Evolutionary conservation across 1,284 basidiomycete species (phyloP).

Genomic region (Peniophora sp.): DNA sequence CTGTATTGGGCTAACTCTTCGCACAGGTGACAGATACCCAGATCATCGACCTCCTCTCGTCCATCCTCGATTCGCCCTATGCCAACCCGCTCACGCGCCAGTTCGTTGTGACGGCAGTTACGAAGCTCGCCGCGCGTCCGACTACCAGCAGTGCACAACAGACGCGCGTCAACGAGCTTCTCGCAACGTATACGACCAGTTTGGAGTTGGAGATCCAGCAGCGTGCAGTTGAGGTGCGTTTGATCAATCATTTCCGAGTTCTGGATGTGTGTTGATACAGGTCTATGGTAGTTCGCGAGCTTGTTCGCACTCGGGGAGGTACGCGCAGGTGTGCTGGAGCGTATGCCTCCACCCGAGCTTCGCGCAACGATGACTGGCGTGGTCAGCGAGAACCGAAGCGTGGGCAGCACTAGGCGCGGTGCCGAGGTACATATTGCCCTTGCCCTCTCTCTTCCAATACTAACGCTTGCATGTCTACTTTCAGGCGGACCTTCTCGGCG

Average conservation of each 20-base stretch:
- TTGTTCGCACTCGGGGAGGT: slow-evolving; percentile 73
- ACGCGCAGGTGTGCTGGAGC: slow-evolving; percentile 86
- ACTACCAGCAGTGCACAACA: slow-evolving; percentile 62
- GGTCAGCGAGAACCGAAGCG: slow-evolving; percentile 88
- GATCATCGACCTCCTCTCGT: slow-evolving; percentile 81
- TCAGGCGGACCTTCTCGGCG: slow-evolving; percentile 70
- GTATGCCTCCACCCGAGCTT: slow-evolving; percentile 97
- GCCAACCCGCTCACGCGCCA: slow-evolving; percentile 88
- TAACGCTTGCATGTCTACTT: slow-evolving; percentile 1
- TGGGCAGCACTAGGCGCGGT: slow-evolving; percentile 77
- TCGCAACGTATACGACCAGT: slow-evolving; percentile 74
- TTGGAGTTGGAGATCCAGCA: slow-evolving; percentile 95
- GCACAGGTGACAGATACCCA: slow-evolving; percentile 71
- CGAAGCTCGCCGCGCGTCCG: slow-evolving; percentile 83
- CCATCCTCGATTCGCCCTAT: slow-evolving; percentile 91
- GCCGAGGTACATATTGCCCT: slow-evolving; percentile 49
- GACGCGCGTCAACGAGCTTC: slow-evolving; percentile 69
- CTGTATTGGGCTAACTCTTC: not conserved
- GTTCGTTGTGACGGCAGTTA: slow-evolving; percentile 85
- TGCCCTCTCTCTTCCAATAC: slow-evolving; percentile 4
- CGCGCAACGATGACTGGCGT: slow-evolving; percentile 91
- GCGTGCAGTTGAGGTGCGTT: slow-evolving; percentile 72
- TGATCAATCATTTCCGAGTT: too few relatives aligned
- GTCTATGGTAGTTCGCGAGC: slow-evolving; percentile 59
- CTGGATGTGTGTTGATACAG: too few relatives aligned